Percentiles rank a stretch among this genome's conserved stretches.
Conservation (phyloP, 345 rosid genomes). For the Rubroshorea leprosula region DNA sequence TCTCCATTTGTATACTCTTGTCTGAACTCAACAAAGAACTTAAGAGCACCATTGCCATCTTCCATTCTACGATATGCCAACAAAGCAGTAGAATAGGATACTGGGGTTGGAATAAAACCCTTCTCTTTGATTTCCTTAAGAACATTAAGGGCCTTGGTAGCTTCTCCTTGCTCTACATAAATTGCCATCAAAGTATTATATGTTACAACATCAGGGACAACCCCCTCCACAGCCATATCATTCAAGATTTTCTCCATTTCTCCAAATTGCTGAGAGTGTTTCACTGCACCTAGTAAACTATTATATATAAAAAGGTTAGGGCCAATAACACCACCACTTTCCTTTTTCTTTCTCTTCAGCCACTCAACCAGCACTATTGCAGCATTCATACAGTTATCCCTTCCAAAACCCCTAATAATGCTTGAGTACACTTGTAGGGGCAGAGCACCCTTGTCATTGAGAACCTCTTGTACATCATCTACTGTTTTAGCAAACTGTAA, state of each 20-base stretch:
- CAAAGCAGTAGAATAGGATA: conserved; percentile 75
- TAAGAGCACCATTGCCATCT: conserved; percentile 73
- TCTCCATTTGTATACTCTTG: conserved; percentile 56
- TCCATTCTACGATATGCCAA: conserved; percentile 71
- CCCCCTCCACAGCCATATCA: conserved; percentile 59
- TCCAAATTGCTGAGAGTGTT: conserved; percentile 40
- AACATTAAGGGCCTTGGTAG: conserved; percentile 51
- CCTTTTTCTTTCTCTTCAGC: conserved; percentile 66
- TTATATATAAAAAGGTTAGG: conserved; percentile 76
- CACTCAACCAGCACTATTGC: conserved; percentile 76
- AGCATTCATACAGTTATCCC: conserved; percentile 49
- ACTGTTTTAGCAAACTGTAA: conserved; percentile 57
- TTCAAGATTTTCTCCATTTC: conserved; percentile 52
- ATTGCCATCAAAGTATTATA: conserved; percentile 75
- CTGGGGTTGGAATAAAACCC: conserved; percentile 61
- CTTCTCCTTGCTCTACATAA: conserved; percentile 49
- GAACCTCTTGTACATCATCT: conserved; percentile 67
- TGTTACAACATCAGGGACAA: conserved; percentile 64
- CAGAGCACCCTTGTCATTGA: conserved; percentile 54
- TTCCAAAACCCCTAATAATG: conserved; percentile 69
- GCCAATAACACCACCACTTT: conserved; percentile 41
- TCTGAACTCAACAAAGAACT: conserved; percentile 55
- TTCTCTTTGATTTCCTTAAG: conserved; percentile 52
- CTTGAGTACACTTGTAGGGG: conserved; percentile 63
- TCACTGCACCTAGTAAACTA: conserved; percentile 69